Evolutionary conservation across 1,284 basidiomycete species (phyloP), one percentile per base, ranked within the genome.

Genomic region (Sanghuangporus weigelae): DNA sequence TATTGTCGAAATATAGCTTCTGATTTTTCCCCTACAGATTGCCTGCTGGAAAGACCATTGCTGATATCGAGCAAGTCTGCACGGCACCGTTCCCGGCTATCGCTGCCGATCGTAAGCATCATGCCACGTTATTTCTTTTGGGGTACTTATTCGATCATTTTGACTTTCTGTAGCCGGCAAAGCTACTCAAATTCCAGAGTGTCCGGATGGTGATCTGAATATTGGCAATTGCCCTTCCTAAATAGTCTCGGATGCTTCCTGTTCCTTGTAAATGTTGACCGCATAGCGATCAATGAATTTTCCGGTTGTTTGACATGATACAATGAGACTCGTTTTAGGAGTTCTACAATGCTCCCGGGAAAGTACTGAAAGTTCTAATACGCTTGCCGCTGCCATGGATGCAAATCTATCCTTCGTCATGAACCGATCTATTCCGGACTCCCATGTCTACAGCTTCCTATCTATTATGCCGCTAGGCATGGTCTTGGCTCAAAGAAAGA

Each of bases 31-130:
- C 35, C 7, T 48, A 7, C 51, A 67, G 66, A 12, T 62, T 64
- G 39, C 67, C 67, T 12, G 67, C 65, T 26, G 65, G 65, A 7
- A 68, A 58, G n/a, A 65, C 44, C 23, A 7, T 7, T 16, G 39
- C 21, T 10, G 65, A 64, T 38, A 21, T 68, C 21, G 44, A 68
- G 49, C 61, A 57, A 36, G 55, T 39, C 8, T 68, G 67, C 62
- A n/a, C 62, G 8, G 7, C 4, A 36, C 65, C 67, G 2, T 68
- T 66, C 67, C 67, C 67, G 7, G 46, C 21, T 7, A 40, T 67
- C 23, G 26, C 42, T 39, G 38, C 66, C 19, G 66, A 60, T 50
- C 26, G 60, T 65, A 44, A 38, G 63, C 58, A 23, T 38, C 14
- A 46, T 31, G 35, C 35, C n/a, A 35, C 8, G 26, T 50, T 56